Percentiles rank a stretch among this genome's conserved stretches.
phyloP scores from a whole-genome alignment of 2,329 filamentous ascomycete species.

The Zalaria obscura region DNA sequence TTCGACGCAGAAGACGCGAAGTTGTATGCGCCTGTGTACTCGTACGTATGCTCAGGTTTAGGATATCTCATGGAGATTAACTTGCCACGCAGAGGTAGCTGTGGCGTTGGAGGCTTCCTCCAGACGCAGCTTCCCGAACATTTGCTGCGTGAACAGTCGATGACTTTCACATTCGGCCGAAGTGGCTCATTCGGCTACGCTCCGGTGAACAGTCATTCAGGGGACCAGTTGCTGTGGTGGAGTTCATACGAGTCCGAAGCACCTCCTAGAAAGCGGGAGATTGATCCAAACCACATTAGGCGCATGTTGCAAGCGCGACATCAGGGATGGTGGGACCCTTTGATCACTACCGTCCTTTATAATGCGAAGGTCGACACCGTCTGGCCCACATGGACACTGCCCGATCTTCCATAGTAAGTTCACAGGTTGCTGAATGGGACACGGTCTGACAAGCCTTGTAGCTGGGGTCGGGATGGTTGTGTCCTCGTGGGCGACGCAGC shows the following conservation, averaged over 20 bases:
- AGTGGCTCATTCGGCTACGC: background rate
- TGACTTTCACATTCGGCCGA: background rate
- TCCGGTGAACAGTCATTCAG: background rate
- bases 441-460: background rate
- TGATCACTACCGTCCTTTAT: background rate
- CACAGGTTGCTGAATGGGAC: background rate
- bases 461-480: background rate
- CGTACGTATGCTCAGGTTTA: background rate
- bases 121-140: background rate
- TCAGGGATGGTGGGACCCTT: background rate
- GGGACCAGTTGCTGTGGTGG: background rate
- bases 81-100: background rate
- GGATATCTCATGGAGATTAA: background rate
- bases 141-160: background rate
- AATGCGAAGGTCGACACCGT: background rate
- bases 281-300: background rate
- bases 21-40: background rate
- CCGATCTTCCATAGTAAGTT: background rate
- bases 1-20: background rate
- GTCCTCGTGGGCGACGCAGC: conserved; percentile 44
- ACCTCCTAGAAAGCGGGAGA: background rate
- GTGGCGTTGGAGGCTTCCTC: background rate
- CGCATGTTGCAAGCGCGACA: background rate
- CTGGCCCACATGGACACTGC: background rate
- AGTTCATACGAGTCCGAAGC: background rate